Evolutionary conservation across 805 yeast species (phyloP), one percentile per base, ranked within the genome.

Genomic region (Candida sanyiensis): DNA sequence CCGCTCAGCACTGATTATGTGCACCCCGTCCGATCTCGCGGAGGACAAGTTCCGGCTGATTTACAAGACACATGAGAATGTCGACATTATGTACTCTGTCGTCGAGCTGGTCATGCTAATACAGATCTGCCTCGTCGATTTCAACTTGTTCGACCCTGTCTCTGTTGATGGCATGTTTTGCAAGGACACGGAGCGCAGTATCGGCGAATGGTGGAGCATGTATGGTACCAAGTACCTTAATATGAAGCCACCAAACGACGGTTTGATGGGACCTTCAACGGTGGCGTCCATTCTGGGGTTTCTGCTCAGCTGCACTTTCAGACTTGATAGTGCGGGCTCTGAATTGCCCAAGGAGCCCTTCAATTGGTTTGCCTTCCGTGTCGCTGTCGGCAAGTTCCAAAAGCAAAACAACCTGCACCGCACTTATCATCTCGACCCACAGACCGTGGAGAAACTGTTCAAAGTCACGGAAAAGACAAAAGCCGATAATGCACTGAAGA

Each of bases 81-180:
- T 56, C 6, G 54, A 50, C 19, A 44, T 56, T 16, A 38, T 45
- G 20, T 53, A 54, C 22, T 49, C 59, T 3, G 55, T 50, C 9
- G 54, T 46, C 16, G 96, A 87, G 55, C 59, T 93, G 32, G 80
- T 88, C 3, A 75, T 78, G 28, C 57, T 87, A 19, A 65, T 85
- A 2, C 98, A 90, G 60, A 77, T 79, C 1, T 73, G 83, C 28
- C 67, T 90, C 18, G 82, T 75, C 50, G 89, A 88, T 58, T 89
- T 83, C 59, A 83, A 79, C 40, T 59, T 87, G 29, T 66, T 87
- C 11, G 81, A 78, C 36, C 78, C 85, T 0, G 62, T 63, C 23
- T 77, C 72, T 47, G 84, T 85, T 40, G 97, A 93, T 61, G 97
- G 98, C 0, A 63, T 90, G 12, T 62, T 88, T 3, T 90, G 97